Evolutionary conservation across 2,329 filamentous ascomycete genomes (phyloP).

Genomic region (Pyricularia grisea): DNA sequence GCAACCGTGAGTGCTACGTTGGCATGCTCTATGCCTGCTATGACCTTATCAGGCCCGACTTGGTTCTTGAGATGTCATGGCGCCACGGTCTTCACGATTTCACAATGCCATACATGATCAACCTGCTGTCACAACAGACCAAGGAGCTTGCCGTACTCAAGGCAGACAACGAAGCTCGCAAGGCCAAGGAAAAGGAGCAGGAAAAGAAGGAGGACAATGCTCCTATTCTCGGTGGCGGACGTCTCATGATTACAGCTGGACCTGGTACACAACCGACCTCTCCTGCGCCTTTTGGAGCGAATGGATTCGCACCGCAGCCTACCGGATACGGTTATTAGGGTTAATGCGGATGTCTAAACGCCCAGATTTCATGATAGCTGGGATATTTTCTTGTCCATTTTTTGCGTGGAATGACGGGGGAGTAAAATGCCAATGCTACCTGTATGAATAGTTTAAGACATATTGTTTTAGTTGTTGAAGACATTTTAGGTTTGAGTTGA

Average conservation of each 20-base stretch:
- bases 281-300: slow-evolving; percentile 68
- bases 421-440: neutral
- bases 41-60: slow-evolving; percentile 86
- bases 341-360: neutral
- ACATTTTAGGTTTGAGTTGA: neutral
- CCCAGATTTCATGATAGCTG: neutral
- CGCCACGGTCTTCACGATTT: slow-evolving; percentile 90
- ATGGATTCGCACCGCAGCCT: slow-evolving; percentile 81
- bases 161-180: slow-evolving; percentile 76
- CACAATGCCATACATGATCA: slow-evolving; percentile 99
- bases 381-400: neutral
- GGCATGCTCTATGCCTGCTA: slow-evolving; percentile 99
- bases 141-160: slow-evolving; percentile 76
- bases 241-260: slow-evolving; percentile 93
- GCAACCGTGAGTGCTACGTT: slow-evolving; percentile 98
- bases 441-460: neutral
- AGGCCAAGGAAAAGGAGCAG: slow-evolving; percentile 27
- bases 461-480: neutral
- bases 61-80: slow-evolving; percentile 95
- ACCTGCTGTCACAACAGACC: slow-evolving; percentile 86
- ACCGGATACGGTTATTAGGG: slow-evolving; percentile 64
- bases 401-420: neutral
- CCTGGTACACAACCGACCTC: slow-evolving; percentile 48
- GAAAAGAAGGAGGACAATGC: slow-evolving; percentile 87
- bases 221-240: slow-evolving; percentile 79